Conservation (phyloP, 768 basidiomycete species). For the Suillus sp. region DNA sequence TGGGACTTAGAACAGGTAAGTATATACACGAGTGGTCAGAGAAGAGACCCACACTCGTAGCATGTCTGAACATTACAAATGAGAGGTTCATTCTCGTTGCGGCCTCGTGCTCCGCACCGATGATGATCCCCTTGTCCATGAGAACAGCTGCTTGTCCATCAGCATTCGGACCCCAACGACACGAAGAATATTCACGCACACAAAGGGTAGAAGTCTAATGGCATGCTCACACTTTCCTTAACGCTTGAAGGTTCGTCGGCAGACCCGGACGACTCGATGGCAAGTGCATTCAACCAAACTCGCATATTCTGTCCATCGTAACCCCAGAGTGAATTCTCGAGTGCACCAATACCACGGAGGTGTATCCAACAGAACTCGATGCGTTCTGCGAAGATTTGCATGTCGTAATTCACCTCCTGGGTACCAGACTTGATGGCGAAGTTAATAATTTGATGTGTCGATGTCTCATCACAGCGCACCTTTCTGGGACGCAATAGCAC, state of each 20-base stretch:
- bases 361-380: slow-evolving; percentile 99
- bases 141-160: slow-evolving; percentile 67
- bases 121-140: slow-evolving; percentile 99
- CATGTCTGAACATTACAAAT: slow-evolving; percentile 90
- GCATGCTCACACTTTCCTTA: slow-evolving; percentile 91
- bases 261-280: slow-evolving; percentile 68
- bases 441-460: slow-evolving; percentile 1
- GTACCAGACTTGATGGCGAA: slow-evolving; percentile 60
- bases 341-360: slow-evolving; percentile 84
- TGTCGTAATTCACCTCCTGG: slow-evolving; percentile 94
- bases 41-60: slow-evolving; percentile 70
- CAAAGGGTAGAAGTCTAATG: slow-evolving; percentile 92
- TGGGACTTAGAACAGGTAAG: slow-evolving; percentile 63
- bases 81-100: slow-evolving; percentile 73
- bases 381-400: slow-evolving; percentile 95
- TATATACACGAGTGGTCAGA: slow-evolving; percentile 8
- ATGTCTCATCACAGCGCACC: slow-evolving; percentile 42
- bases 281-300: slow-evolving; percentile 94
- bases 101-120: slow-evolving; percentile 91
- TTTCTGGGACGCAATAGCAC: slow-evolving; percentile 88
- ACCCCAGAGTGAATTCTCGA: slow-evolving; percentile 98
- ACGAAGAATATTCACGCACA: slow-evolving; percentile 52
- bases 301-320: slow-evolving; percentile 89
- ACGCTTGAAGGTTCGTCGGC: slow-evolving; percentile 53
- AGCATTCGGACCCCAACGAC: slow-evolving; percentile 1